Evolutionary conservation across 352 stramenopile genomes (phyloP).

Genomic region (Phytopythium aichiense): DNA sequence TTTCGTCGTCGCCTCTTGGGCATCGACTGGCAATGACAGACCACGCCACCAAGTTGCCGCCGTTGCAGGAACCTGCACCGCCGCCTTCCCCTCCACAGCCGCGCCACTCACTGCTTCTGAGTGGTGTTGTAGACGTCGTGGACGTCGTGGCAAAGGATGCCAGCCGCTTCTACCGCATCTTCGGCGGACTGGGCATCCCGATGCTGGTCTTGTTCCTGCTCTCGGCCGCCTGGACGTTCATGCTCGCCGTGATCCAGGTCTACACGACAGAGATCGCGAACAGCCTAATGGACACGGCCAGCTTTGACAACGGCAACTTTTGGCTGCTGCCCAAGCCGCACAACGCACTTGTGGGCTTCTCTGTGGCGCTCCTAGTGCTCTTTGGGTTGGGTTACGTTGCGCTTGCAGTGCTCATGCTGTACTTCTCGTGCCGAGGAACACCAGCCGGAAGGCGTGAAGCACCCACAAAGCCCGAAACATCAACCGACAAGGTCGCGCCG

Average conservation of each 20-base stretch:
- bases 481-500: background rate
- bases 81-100: background rate
- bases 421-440: conserved; percentile 5
- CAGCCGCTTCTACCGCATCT: conserved; percentile 25
- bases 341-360: conserved; percentile 13
- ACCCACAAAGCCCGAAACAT: background rate
- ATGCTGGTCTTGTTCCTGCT: conserved; percentile 40
- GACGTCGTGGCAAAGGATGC: background rate
- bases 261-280: conserved; percentile 34
- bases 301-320: conserved; percentile 45
- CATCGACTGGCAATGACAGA: background rate
- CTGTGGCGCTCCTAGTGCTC: conserved; percentile 20
- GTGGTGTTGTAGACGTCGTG: background rate
- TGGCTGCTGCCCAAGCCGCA: conserved; percentile 33
- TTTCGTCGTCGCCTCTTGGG: background rate
- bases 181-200: conserved; percentile 26
- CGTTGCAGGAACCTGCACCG: too few species aligned
- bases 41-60: background rate
- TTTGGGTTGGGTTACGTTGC: conserved; percentile 30
- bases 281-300: conserved; percentile 27
- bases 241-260: conserved; percentile 34
- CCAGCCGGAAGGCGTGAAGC: background rate
- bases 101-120: background rate
- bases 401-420: conserved; percentile 30
- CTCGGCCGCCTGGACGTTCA: conserved; percentile 28